phyloP scores from a whole-genome alignment of 805 yeast species.

The Candida railenensis region DNA sequence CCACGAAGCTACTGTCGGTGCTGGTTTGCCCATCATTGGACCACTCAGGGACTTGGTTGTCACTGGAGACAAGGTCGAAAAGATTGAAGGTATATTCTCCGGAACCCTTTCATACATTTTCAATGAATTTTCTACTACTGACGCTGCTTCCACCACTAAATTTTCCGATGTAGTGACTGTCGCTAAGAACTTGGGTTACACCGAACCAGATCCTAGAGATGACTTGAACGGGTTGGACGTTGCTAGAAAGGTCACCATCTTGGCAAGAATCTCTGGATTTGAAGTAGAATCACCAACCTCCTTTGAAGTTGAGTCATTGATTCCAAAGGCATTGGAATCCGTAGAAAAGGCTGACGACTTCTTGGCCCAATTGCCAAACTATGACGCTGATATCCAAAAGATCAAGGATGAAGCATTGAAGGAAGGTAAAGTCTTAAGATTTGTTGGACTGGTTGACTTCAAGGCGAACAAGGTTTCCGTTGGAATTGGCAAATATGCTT shows the following conservation, averaged over 20 bases:
- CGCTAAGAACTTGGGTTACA: slow-evolving; percentile 91
- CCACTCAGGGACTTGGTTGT: slow-evolving; percentile 83
- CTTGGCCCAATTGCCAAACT: slow-evolving; percentile 75
- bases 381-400: slow-evolving; percentile 74
- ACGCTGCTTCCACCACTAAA: slow-evolving; percentile 55
- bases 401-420: slow-evolving; percentile 78
- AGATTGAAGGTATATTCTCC: slow-evolving; percentile 93
- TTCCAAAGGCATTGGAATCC: slow-evolving; percentile 81
- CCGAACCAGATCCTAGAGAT: slow-evolving; percentile 99
- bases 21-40: slow-evolving; percentile 92
- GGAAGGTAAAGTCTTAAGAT: slow-evolving; percentile 86
- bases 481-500: slow-evolving; percentile 83
- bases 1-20: slow-evolving; percentile 99
- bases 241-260: slow-evolving; percentile 95
- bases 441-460: slow-evolving; percentile 88
- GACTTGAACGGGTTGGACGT: slow-evolving; percentile 97
- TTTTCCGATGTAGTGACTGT: slow-evolving; percentile 87
- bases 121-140: slow-evolving; percentile 82
- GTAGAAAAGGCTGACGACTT: slow-evolving; percentile 75
- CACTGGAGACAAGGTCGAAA: slow-evolving; percentile 91
- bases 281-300: slow-evolving; percentile 83
- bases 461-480: slow-evolving; percentile 70
- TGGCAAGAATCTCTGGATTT: slow-evolving; percentile 90
- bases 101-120: slow-evolving; percentile 95
- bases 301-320: slow-evolving; percentile 91